Conservation (phyloP, 371 early-diverging fungal species). For the Enteropsectra breve region DNA sequence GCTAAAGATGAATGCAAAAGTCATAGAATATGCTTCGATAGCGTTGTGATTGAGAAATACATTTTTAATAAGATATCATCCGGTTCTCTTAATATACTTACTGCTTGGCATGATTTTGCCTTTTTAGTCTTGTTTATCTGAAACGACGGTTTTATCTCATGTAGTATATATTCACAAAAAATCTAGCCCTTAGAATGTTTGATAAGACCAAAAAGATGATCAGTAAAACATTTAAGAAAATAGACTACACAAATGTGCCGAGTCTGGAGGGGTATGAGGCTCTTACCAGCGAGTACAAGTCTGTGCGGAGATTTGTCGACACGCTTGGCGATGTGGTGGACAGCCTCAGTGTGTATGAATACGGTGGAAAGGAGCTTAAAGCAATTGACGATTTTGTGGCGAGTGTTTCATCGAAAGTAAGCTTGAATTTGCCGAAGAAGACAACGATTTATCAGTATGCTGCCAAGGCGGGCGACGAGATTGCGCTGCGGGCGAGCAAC, state of each 20-base stretch:
- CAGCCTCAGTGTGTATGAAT: conserved; percentile 33
- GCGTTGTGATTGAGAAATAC: too few relatives aligned
- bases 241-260: conserved; percentile 9
- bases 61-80: too few relatives aligned
- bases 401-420: conserved; percentile 24
- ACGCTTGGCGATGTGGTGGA: background rate
- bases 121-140: too few relatives aligned
- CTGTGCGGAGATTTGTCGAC: conserved; percentile 2
- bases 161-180: too few relatives aligned
- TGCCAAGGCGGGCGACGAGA: conserved; percentile 17
- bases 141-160: too few relatives aligned
- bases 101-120: too few relatives aligned
- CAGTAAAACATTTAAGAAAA: conserved; percentile 12
- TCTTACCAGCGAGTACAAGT: conserved; percentile 1
- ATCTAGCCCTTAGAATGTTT: conserved; percentile 1
- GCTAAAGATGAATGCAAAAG: too few relatives aligned
- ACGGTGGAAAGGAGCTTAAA: conserved; percentile 43
- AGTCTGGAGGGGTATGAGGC: conserved; percentile 13
- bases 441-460: conserved; percentile 47
- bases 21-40: too few relatives aligned
- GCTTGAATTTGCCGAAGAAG: conserved; percentile 31
- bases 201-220: conserved; percentile 16
- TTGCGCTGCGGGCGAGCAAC: conserved; percentile 17
- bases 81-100: too few relatives aligned
- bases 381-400: conserved; percentile 32